Conservation (phyloP, 345 rosid species). For the Populus ilicifolia region DNA sequence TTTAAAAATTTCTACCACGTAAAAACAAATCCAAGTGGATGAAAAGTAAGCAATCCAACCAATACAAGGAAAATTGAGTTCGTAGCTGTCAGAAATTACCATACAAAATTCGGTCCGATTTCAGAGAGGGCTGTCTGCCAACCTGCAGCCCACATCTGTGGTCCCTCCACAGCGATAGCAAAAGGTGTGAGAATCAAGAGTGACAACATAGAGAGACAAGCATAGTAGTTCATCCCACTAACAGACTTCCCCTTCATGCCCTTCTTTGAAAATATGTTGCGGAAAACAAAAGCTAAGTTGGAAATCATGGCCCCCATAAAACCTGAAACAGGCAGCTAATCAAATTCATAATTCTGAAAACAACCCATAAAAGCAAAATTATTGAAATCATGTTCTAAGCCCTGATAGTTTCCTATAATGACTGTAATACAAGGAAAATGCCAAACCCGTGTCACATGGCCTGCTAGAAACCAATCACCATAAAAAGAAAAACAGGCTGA, state of each 20-base stretch:
- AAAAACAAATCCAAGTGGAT: neutral
- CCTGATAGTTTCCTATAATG: neutral
- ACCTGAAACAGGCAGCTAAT: constrained; percentile 30
- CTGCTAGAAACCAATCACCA: neutral
- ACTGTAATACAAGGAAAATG: constrained; percentile 2
- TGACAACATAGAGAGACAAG: constrained; percentile 90
- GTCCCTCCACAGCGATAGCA: constrained; percentile 92
- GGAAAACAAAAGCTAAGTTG: constrained; percentile 89
- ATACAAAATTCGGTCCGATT: constrained; percentile 75
- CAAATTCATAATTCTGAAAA: constrained; percentile 1
- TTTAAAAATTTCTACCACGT: neutral
- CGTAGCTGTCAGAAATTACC: constrained; percentile 43
- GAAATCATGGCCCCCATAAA: constrained; percentile 99
- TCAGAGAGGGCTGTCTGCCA: constrained; percentile 73
- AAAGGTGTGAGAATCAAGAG: constrained; percentile 87
- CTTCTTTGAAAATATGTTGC: constrained; percentile 90
- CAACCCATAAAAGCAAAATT: neutral
- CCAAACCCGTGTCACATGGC: constrained; percentile 11
- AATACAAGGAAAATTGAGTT: neutral
- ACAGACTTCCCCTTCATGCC: constrained; percentile 98
- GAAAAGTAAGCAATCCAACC: neutral
- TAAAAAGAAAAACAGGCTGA: neutral
- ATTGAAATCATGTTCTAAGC: constrained; percentile 7
- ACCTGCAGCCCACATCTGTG: constrained; percentile 87
- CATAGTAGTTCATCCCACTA: constrained; percentile 69